A percentile compares a stretch with the other conserved stretches of the same genome.
These are phyloP conservation scores for Adiantum capillusveneris DNA, from an alignment of 75 land plant genomes.

Conservation along the genomic window DNA sequence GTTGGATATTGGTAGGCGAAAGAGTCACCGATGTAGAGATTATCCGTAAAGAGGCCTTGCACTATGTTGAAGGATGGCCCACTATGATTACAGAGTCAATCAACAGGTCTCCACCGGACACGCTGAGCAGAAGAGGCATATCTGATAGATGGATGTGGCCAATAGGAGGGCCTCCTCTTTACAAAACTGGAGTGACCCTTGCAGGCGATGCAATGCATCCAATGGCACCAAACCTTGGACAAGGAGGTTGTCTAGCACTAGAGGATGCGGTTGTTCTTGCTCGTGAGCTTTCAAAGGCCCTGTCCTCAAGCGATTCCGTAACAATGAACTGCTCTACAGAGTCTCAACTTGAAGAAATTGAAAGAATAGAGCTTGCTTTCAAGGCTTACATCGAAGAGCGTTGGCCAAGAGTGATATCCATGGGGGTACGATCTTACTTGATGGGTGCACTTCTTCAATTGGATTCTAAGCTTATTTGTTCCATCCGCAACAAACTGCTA, in stretches of 20 bases:
- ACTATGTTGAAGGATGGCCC: slow-evolving; percentile 19
- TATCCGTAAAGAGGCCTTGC: slow-evolving; percentile 12
- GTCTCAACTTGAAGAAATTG: slow-evolving; percentile 4
- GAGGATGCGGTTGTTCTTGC: slow-evolving; percentile 64
- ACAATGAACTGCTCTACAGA: too few relatives aligned
- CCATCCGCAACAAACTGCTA: slow-evolving; percentile 25
- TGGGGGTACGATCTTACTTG: slow-evolving; percentile 17
- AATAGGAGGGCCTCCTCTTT: neutral
- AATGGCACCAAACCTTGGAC: slow-evolving; percentile 80
- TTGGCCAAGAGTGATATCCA: slow-evolving; percentile 3
- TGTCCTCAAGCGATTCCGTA: neutral
- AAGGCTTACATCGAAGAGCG: slow-evolving; percentile 11
- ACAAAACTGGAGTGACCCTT: slow-evolving; percentile 40
- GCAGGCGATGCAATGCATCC: slow-evolving; percentile 85
- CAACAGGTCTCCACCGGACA: slow-evolving; percentile 22
- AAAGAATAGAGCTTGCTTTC: slow-evolving; percentile 12
- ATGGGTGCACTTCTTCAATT: slow-evolving; percentile 12
- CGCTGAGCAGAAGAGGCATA: slow-evolving; percentile 17
- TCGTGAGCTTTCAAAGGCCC: neutral
- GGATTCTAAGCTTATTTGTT: slow-evolving; percentile 6
- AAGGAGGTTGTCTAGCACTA: slow-evolving; percentile 66
- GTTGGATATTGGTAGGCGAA: neutral
- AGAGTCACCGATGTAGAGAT: slow-evolving; percentile 12
- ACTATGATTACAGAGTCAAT: slow-evolving; percentile 16
- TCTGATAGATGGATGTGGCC: slow-evolving; percentile 27